Evolutionary conservation across 345 rosid species (phyloP).

Genomic region (Gossypium turneri): DNA sequence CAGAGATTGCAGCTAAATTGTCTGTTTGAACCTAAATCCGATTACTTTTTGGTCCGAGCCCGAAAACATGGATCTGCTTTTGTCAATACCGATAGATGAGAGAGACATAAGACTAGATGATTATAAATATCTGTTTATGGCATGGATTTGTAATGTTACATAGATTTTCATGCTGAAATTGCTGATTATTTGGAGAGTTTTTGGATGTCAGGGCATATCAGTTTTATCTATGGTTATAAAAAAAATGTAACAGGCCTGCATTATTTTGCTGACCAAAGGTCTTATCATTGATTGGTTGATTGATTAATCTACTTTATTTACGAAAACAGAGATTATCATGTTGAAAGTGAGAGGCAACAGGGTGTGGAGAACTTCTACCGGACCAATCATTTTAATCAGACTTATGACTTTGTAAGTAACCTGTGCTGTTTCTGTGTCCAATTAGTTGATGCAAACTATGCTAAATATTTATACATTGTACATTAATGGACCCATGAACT

Average conservation of each 20-base stretch:
- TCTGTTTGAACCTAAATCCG: not conserved
- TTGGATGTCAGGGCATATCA: not conserved
- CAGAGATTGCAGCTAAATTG: not conserved
- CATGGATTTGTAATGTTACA: too few relatives aligned
- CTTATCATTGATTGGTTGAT: not conserved
- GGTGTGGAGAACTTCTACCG: conserved; percentile 74
- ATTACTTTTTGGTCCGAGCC: not conserved
- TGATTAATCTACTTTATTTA: not conserved
- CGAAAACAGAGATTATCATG: conserved; percentile 59
- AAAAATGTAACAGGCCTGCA: not conserved
- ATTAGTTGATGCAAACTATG: not conserved
- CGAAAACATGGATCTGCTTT: not conserved
- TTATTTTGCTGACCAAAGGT: not conserved
- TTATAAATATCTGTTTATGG: too few relatives aligned
- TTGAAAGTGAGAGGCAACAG: conserved; percentile 62
- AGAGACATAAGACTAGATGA: not conserved
- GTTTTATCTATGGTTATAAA: not conserved
- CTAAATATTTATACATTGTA: not conserved
- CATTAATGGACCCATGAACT: too few relatives aligned
- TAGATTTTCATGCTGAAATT: too few relatives aligned
- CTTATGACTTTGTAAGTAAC: conserved; percentile 62
- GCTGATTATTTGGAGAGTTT: too few relatives aligned
- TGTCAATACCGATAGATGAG: not conserved
- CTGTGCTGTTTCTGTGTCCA: not conserved
- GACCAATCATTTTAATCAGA: conserved; percentile 72